Percentiles rank a stretch among this genome's conserved stretches.
Evolutionary conservation across 2,329 filamentous ascomycete genomes (phyloP).

Genomic region (Ophiostoma novo-ulmi): DNA sequence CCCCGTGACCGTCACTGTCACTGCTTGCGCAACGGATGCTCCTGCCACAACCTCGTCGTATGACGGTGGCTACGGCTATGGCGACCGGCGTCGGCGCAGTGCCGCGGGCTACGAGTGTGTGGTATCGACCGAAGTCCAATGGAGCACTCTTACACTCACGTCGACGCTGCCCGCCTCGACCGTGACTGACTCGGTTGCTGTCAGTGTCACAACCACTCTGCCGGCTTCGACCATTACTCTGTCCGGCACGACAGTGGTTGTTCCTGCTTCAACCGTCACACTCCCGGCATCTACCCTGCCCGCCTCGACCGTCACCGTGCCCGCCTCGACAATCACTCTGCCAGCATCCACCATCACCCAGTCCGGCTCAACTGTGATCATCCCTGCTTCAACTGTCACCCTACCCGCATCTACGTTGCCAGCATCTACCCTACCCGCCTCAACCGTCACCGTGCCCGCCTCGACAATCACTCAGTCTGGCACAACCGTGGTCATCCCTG

Average conservation of each 20-base stretch:
- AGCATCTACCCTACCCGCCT: conserved; percentile 17
- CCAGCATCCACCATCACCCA: conserved; percentile 22
- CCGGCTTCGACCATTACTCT: conserved; percentile 17
- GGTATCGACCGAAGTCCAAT: conserved; percentile 11
- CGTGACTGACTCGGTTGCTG: conserved; percentile 17
- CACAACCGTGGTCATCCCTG: background rate
- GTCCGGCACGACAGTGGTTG: conserved; percentile 11
- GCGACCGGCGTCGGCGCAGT: background rate
- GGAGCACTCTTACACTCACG: conserved; percentile 19
- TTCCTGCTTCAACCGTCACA: background rate
- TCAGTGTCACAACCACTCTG: conserved; percentile 19
- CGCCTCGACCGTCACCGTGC: conserved; percentile 14
- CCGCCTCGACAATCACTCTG: conserved; percentile 15
- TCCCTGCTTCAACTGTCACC: too few relatives aligned
- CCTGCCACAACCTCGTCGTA: background rate
- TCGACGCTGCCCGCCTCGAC: conserved; percentile 24
- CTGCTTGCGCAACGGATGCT: conserved; percentile 1
- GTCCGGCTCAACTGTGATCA: conserved; percentile 3
- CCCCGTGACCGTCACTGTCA: conserved; percentile 14
- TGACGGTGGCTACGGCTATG: conserved; percentile 2
- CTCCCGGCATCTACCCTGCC: background rate
- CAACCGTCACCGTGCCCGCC: background rate
- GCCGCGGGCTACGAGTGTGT: conserved; percentile 13
- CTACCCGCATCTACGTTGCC: conserved; percentile 22
- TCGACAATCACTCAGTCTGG: conserved; percentile 12